Conservation (phyloP, 768 basidiomycete genomes). For the Melanogaster broomeanus region DNA sequence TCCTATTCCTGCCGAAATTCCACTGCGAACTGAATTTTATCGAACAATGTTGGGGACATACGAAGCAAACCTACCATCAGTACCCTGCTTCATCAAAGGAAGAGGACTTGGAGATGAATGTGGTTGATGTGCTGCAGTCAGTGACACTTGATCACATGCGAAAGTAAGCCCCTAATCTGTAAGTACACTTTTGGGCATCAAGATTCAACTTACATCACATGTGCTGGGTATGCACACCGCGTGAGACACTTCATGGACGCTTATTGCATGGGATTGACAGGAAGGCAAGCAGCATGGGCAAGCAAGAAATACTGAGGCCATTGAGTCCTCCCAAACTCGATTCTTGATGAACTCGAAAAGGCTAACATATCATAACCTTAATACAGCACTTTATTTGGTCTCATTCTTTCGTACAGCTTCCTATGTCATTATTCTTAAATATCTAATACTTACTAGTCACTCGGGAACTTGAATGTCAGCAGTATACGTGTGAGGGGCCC, state of each 20-base stretch:
- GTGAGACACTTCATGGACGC: slow-evolving; percentile 18
- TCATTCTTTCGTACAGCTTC: too few species aligned
- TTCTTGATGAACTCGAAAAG: neutral
- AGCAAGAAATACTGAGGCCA: slow-evolving; percentile 16
- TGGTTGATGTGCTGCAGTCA: slow-evolving; percentile 5
- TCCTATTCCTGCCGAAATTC: slow-evolving; percentile 8
- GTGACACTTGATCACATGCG: slow-evolving; percentile 8
- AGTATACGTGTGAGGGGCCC: too few species aligned
- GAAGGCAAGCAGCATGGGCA: slow-evolving; percentile 26
- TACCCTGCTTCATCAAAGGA: slow-evolving; percentile 12
- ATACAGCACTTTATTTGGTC: too few species aligned
- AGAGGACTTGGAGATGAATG: slow-evolving; percentile 15
- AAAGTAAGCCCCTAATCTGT: slow-evolving; percentile 2
- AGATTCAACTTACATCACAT: neutral
- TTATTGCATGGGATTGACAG: slow-evolving; percentile 13
- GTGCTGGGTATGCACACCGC: slow-evolving; percentile 2
- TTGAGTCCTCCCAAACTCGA: neutral
- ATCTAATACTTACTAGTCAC: too few species aligned
- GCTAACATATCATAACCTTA: too few species aligned
- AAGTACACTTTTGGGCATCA: too few species aligned
- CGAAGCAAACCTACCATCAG: slow-evolving; percentile 24
- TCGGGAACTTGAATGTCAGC: too few species aligned
- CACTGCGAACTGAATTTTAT: slow-evolving; percentile 14
- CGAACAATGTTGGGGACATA: slow-evolving; percentile 32
- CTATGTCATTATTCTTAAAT: too few species aligned